phyloP scores from a whole-genome alignment of 176 grass and related monocot genomes.

The Aegilops speltoides region DNA sequence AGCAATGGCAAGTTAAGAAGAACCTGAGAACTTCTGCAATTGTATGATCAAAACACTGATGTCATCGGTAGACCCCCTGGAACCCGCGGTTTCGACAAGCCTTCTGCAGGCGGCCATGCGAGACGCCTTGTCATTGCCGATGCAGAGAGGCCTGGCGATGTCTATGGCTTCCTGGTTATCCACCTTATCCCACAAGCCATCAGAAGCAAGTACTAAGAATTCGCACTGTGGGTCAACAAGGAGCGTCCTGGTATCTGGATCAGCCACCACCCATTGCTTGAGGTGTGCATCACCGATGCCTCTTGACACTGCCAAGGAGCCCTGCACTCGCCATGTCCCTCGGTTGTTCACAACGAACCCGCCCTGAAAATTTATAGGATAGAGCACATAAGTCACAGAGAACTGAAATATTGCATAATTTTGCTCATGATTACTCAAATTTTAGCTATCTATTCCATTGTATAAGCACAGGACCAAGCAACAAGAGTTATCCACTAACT shows the following conservation, averaged over 20 bases:
- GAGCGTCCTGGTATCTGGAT: constrained; percentile 71
- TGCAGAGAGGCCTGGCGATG: constrained; percentile 52
- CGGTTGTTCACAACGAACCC: constrained; percentile 78
- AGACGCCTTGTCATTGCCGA: constrained; percentile 28
- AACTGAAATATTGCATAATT: neutral
- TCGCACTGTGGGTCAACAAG: constrained; percentile 62
- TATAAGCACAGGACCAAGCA: neutral
- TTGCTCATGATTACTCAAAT: neutral
- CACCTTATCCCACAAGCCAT: constrained; percentile 95
- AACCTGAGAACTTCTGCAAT: constrained; percentile 57
- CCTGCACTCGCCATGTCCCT: constrained; percentile 95
- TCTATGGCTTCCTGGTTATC: constrained; percentile 91
- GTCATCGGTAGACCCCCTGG: constrained; percentile 79
- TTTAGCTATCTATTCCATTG: neutral
- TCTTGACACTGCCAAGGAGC: constrained; percentile 84
- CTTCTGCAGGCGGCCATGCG: constrained; percentile 65
- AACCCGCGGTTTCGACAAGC: constrained; percentile 61
- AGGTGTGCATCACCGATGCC: constrained; percentile 86
- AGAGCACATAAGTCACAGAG: neutral
- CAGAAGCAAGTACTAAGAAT: constrained; percentile 92
- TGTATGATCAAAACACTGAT: constrained; percentile 81
- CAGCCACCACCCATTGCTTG: constrained; percentile 86
- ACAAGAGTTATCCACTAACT: neutral
- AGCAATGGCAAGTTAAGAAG: constrained; percentile 10
- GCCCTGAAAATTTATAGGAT: constrained; percentile 55